These are phyloP conservation scores for Lichenothelia convexa DNA, from an alignment of 495 filamentous ascomycete genomes.

Conservation along the genomic window DNA sequence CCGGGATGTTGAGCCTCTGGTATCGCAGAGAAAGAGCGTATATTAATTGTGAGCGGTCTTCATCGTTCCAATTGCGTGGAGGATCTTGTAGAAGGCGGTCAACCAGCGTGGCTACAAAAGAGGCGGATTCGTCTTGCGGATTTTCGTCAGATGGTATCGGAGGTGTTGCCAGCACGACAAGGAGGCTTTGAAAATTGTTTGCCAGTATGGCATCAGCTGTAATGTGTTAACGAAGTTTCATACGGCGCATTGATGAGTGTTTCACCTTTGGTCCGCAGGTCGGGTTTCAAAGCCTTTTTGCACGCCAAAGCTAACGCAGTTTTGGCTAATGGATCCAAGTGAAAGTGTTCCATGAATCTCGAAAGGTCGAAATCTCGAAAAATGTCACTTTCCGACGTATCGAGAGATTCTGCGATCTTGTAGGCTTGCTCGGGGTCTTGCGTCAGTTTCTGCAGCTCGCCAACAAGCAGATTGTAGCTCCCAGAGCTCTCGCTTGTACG, in stretches of 20 bases:
- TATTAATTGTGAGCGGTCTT: conserved; percentile 46
- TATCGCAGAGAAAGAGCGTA: conserved; percentile 54
- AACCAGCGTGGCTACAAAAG: conserved; percentile 56
- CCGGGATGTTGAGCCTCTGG: conserved; percentile 34
- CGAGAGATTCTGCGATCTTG: conserved; percentile 84
- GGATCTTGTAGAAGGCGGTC: conserved; percentile 68
- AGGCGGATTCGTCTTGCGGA: conserved; percentile 43
- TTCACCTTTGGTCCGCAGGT: conserved; percentile 78
- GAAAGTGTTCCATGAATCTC: conserved; percentile 85
- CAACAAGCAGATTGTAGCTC: conserved; percentile 63
- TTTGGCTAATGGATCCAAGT: conserved; percentile 71
- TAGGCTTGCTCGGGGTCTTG: conserved; percentile 63
- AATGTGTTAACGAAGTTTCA: conserved; percentile 7
- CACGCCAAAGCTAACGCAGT: conserved; percentile 78
- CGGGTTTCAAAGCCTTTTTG: conserved; percentile 55
- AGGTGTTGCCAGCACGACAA: conserved; percentile 46
- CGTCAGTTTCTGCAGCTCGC: conserved; percentile 70
- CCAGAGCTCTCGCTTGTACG: conserved; percentile 52
- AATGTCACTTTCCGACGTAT: conserved; percentile 68
- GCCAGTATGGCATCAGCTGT: conserved; percentile 69
- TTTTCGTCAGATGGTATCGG: conserved; percentile 19
- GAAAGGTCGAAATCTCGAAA: conserved; percentile 89
- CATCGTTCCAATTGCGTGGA: conserved; percentile 61
- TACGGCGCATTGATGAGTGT: neutral
- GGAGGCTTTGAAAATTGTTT: conserved; percentile 53